A percentile compares a stretch with the other conserved stretches of the same genome.
Evolutionary conservation across 192 early-diverging fungal species (phyloP).

Genomic region (Dissophora ornata): DNA sequence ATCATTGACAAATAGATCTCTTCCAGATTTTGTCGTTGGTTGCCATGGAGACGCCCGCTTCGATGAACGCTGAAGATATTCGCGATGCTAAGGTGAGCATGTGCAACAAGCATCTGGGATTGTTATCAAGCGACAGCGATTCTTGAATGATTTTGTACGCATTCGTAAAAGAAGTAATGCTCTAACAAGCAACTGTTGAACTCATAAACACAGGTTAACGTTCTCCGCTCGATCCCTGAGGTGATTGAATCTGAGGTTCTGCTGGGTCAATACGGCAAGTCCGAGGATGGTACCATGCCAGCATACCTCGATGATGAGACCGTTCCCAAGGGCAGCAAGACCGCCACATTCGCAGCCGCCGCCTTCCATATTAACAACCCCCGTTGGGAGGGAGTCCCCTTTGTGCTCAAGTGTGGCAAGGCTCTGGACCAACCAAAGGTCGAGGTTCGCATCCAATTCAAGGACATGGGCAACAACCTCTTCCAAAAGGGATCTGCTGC

Average conservation of each 20-base stretch:
- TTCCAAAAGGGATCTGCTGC: slow-evolving; percentile 71
- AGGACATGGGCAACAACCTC: slow-evolving; percentile 68
- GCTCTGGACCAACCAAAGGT: slow-evolving; percentile 90
- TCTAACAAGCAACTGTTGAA: too few species aligned
- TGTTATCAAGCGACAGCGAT: too few species aligned
- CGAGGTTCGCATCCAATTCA: slow-evolving; percentile 95
- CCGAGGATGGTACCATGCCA: slow-evolving; percentile 81
- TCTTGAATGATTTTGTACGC: too few species aligned
- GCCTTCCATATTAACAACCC: slow-evolving; percentile 94
- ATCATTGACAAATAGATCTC: slow-evolving; percentile 63
- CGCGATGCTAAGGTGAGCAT: slow-evolving; percentile 86
- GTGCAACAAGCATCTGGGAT: not conserved
- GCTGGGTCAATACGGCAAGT: slow-evolving; percentile 90
- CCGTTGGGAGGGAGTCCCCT: slow-evolving; percentile 93
- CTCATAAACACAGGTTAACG: slow-evolving; percentile 67
- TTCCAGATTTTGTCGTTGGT: slow-evolving; percentile 92
- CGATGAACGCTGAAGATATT: slow-evolving; percentile 88
- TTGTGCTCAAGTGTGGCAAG: slow-evolving; percentile 90
- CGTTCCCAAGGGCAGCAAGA: slow-evolving; percentile 85
- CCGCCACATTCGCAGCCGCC: slow-evolving; percentile 92
- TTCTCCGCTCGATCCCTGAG: slow-evolving; percentile 84
- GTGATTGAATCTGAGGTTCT: slow-evolving; percentile 84
- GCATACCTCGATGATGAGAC: slow-evolving; percentile 96
- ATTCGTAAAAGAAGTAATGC: too few species aligned
- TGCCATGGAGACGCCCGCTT: slow-evolving; percentile 92